These are phyloP conservation scores for Rosellinia necatrix DNA, from an alignment of 2,329 filamentous ascomycete genomes.

Conservation along the genomic window DNA sequence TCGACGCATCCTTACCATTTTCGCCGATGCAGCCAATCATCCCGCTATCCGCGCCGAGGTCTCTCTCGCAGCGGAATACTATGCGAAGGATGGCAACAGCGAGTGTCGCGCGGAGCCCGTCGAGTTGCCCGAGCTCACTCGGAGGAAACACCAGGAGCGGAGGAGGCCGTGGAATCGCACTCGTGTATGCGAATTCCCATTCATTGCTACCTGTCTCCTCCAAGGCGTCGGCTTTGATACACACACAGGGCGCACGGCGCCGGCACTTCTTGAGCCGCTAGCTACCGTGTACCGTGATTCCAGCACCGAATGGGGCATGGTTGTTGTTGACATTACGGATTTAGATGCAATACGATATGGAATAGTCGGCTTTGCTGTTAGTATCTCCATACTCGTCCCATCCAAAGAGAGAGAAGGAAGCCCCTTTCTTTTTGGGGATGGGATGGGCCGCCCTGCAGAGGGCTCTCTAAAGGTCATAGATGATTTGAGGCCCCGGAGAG, in stretches of 20 bases:
- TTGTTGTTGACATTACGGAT: conserved; percentile 30
- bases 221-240: conserved; percentile 27
- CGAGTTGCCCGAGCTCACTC: conserved; percentile 7
- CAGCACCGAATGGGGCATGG: conserved; percentile 32
- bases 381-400: conserved; percentile 19
- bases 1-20: conserved; percentile 29
- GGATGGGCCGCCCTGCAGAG: background rate
- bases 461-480: conserved; percentile 22
- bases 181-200: conserved; percentile 26
- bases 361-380: conserved; percentile 30
- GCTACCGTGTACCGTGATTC: conserved; percentile 31
- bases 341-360: conserved; percentile 26
- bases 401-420: conserved; percentile 14
- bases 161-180: conserved; percentile 27
- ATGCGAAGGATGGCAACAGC: conserved; percentile 2
- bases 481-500: conserved; percentile 16
- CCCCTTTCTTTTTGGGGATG: background rate
- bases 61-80: conserved; percentile 23
- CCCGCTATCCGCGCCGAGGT: conserved; percentile 26
- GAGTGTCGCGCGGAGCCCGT: background rate
- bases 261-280: conserved; percentile 26
- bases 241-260: background rate
- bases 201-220: conserved; percentile 28
- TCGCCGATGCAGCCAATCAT: conserved; percentile 28
- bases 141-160: background rate